phyloP scores from a whole-genome alignment of 768 basidiomycete genomes.

The Russula griseocarnosa region DNA sequence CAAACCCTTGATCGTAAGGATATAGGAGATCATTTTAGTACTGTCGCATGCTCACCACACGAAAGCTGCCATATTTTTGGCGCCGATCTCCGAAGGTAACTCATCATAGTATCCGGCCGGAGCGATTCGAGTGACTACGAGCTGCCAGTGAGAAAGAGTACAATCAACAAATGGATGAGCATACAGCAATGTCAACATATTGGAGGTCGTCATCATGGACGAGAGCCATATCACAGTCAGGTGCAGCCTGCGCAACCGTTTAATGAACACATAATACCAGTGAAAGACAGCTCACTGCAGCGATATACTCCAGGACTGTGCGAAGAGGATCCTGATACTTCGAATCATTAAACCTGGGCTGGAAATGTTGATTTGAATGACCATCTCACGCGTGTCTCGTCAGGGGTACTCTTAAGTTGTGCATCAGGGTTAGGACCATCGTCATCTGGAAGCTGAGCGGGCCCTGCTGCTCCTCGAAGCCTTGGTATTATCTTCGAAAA shows the following conservation, averaged over 20 bases:
- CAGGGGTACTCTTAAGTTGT: background rate
- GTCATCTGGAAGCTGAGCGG: background rate
- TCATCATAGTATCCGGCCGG: background rate
- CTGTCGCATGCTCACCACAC: background rate
- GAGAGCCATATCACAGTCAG: conserved; percentile 1
- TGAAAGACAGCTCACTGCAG: background rate
- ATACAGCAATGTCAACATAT: background rate
- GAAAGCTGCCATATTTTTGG: background rate
- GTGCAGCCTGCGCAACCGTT: background rate
- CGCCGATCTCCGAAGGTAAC: background rate
- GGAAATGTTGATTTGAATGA: too few relatives aligned
- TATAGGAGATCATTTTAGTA: background rate
- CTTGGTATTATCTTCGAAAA: background rate
- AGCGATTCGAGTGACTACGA: conserved; percentile 1
- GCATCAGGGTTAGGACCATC: background rate
- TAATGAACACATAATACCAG: background rate
- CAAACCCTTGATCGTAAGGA: background rate
- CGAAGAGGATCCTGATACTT: conserved; percentile 6
- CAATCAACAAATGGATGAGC: background rate
- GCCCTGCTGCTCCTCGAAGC: conserved; percentile 4
- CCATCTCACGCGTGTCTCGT: background rate
- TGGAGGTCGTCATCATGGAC: conserved; percentile 4
- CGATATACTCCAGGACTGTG: conserved; percentile 2
- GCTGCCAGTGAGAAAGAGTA: background rate
- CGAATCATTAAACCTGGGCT: background rate